Base-by-base conservation (phyloP, 768 basidiomycete genomes). In the Amanita exitialis region DNA sequence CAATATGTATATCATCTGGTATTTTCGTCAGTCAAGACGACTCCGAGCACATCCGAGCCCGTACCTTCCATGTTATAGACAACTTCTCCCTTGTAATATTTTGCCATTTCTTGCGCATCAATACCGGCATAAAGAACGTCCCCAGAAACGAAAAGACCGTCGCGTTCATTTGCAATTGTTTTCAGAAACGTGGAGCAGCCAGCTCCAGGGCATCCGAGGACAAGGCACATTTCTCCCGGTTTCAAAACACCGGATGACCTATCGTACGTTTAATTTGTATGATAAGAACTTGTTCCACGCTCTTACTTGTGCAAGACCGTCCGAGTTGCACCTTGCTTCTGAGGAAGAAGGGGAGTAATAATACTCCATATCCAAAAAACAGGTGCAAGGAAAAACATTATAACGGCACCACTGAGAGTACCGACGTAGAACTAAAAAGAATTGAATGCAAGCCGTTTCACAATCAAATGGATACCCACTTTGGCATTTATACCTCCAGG, bases 171-270 rank as follows among this genome's bases (percentile, higher is more conserved):
- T 18, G 92, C 78, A 53, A 95, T 83, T 0, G 81, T 66, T 65
- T 90, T 91, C 16, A 95, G 73, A 68, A 95, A 91, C 0, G 92
- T 88, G 0, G 83, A 80, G 62, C 92, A 94, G 32, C 91, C 91
- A 5, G 87, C 76, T 1, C 85, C 86, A 4, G 90, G 90, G 49
- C 87, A 82, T 16, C 90, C 90, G 9, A 88, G 71, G 18, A 87
- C 88, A 5, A 91, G 75, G 60, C 88, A 83, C 90, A 93, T 92
- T 71, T 93, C 84, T 15, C 89, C 82, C 0, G 86, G 78, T 55
- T 85, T 82, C 36, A 90, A 65, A 13, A 82, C 69, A 37, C 88
- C 90, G 5, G 79, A 81, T 18, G 77, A 76, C 54, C 82, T 81
- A 51, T 27, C 30, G 32, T 23, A 35, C 52, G 21, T 30, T 51